Conservation (phyloP, 345 rosid genomes). For the Combretum micranthum region DNA sequence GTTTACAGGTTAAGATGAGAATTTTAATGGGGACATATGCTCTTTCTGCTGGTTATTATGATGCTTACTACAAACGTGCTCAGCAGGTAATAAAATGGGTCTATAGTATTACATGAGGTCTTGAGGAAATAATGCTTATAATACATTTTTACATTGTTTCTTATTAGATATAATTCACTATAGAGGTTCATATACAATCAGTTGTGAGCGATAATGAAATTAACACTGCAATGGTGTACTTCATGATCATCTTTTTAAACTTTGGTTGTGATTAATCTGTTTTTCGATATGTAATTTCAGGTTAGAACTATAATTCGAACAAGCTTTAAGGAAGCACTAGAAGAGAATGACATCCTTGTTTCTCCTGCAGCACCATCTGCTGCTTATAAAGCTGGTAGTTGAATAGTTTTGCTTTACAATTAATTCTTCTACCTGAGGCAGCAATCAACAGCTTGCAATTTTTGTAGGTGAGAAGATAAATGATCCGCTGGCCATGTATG, state of each 20-base stretch:
- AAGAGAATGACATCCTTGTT: constrained; percentile 68
- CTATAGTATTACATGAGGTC: too few species aligned
- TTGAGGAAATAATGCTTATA: too few species aligned
- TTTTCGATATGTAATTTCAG: constrained; percentile 21
- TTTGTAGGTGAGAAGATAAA: constrained; percentile 75
- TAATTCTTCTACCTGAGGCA: background rate
- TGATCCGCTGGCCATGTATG: constrained; percentile 93
- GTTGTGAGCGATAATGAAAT: too few species aligned
- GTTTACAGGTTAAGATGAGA: constrained; percentile 82
- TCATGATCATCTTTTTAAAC: too few species aligned
- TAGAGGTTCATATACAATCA: too few species aligned
- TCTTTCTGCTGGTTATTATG: constrained; percentile 90
- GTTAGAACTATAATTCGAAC: constrained; percentile 68
- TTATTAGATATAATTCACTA: too few species aligned
- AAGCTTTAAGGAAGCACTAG: constrained; percentile 67
- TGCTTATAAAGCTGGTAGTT: constrained; percentile 79
- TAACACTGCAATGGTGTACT: too few species aligned
- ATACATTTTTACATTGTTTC: too few species aligned
- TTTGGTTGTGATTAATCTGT: background rate
- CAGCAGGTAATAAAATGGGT: constrained; percentile 48
- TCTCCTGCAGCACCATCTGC: constrained; percentile 93
- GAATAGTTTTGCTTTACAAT: background rate
- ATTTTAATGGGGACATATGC: constrained; percentile 96
- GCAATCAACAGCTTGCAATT: constrained; percentile 1
- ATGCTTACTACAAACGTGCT: constrained; percentile 92